phyloP scores from a whole-genome alignment of 1,284 basidiomycete genomes.

The Puccinia triticina region DNA sequence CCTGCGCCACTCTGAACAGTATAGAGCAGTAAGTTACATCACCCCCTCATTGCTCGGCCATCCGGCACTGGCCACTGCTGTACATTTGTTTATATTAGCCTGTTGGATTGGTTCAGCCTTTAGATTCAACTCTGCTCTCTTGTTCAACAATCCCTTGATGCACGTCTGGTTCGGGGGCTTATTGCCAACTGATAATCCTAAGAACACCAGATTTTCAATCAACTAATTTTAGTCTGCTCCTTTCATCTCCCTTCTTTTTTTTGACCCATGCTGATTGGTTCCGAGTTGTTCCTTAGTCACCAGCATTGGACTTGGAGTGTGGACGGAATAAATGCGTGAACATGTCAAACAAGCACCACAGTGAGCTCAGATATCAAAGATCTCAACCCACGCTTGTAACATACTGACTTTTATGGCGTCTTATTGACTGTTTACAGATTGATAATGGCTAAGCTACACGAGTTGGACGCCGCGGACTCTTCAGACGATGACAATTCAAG shows the following conservation, averaged over 20 bases:
- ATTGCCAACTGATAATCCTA: conserved; percentile 95
- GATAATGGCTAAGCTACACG: conserved; percentile 41
- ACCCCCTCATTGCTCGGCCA: no score
- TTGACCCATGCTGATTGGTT: background rate
- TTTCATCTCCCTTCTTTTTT: conserved; percentile 58
- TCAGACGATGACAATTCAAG: conserved; percentile 12
- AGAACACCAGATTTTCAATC: conserved; percentile 95
- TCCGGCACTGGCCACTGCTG: no score
- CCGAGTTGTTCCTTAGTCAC: conserved; percentile 63
- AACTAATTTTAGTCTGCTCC: conserved; percentile 70
- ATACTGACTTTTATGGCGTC: background rate
- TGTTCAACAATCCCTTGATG: conserved; percentile 74
- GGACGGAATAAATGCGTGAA: conserved; percentile 96
- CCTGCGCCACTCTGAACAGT: no score
- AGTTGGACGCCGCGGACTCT: conserved; percentile 42
- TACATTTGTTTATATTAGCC: no score
- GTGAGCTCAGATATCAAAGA: background rate
- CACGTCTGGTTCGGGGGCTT: conserved; percentile 75
- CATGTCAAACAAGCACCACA: conserved; percentile 67
- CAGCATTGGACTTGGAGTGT: conserved; percentile 81
- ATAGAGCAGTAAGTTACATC: no score
- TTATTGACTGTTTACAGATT: conserved; percentile 7
- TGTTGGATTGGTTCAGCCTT: no score
- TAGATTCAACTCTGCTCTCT: no score
- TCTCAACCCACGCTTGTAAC: background rate